Conservation (phyloP, 108 stramenopile genomes). For the Cyclotella cryptica region DNA sequence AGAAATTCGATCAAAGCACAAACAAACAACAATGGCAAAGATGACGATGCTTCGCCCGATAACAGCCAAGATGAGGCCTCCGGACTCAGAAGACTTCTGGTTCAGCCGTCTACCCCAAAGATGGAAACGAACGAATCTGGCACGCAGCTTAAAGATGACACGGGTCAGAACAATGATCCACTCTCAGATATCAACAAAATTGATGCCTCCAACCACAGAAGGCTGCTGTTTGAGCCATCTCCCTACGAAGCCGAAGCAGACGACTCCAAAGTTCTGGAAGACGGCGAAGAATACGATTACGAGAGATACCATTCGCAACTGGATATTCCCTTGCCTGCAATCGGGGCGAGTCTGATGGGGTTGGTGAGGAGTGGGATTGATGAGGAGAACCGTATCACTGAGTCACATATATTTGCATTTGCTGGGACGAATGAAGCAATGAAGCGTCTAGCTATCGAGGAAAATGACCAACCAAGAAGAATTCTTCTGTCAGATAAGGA, state of each 20-base stretch:
- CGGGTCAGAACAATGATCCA: background rate
- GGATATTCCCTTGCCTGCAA: conserved; percentile 39
- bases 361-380: conserved; percentile 5
- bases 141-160: too few relatives aligned
- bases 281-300: conserved; percentile 47
- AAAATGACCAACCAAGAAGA: background rate
- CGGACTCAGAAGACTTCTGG: too few relatives aligned
- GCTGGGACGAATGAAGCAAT: conserved; percentile 30
- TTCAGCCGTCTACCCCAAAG: too few relatives aligned
- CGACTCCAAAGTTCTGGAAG: background rate
- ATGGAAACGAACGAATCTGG: too few relatives aligned
- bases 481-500: background rate
- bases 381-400: background rate
- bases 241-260: background rate
- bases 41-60: background rate
- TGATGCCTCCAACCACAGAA: background rate
- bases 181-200: background rate
- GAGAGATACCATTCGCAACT: conserved; percentile 33
- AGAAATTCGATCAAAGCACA: background rate
- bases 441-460: background rate
- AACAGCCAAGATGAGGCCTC: too few relatives aligned
- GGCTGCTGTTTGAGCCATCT: background rate
- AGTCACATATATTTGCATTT: conserved; percentile 28
- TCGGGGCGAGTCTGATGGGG: conserved; percentile 45
- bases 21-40: background rate